Conservation (phyloP, 2,329 filamentous ascomycete genomes). For the Coniochaeta sp. region DNA sequence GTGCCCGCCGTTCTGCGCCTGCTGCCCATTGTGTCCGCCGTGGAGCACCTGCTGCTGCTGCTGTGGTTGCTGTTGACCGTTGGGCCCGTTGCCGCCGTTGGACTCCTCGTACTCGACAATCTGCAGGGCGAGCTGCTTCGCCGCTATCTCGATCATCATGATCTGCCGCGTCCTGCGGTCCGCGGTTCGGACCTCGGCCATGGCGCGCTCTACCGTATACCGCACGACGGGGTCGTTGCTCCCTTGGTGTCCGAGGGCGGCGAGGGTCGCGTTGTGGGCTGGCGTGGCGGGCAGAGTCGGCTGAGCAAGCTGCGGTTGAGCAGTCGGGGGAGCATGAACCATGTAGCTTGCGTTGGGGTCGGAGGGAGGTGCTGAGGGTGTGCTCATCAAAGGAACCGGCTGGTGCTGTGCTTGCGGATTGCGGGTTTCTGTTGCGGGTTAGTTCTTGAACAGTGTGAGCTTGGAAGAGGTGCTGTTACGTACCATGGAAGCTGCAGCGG, state of each 20-base stretch:
- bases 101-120: slow-evolving; percentile 45
- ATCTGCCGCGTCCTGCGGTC: slow-evolving; percentile 38
- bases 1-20: slow-evolving; percentile 8
- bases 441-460: background rate
- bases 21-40: no score
- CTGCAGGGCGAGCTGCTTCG: slow-evolving; percentile 46
- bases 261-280: slow-evolving; percentile 6
- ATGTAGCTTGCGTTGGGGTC: slow-evolving; percentile 5
- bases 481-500: slow-evolving; percentile 54
- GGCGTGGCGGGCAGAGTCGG: background rate
- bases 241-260: slow-evolving; percentile 2
- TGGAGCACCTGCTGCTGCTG: slow-evolving; percentile 14
- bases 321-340: background rate
- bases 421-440: slow-evolving; percentile 36
- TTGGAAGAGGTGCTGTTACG: slow-evolving; percentile 15
- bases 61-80: slow-evolving; percentile 14
- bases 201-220: slow-evolving; percentile 36
- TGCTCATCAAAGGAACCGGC: slow-evolving; percentile 8
- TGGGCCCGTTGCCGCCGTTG: slow-evolving; percentile 13
- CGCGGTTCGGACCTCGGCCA: slow-evolving; percentile 36
- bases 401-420: slow-evolving; percentile 28
- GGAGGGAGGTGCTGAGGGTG: background rate
- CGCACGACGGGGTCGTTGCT: slow-evolving; percentile 31
- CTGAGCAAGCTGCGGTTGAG: background rate
- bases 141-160: slow-evolving; percentile 45